Conservation (phyloP, 164 flowering plant species). For the Piper betle region DNA sequence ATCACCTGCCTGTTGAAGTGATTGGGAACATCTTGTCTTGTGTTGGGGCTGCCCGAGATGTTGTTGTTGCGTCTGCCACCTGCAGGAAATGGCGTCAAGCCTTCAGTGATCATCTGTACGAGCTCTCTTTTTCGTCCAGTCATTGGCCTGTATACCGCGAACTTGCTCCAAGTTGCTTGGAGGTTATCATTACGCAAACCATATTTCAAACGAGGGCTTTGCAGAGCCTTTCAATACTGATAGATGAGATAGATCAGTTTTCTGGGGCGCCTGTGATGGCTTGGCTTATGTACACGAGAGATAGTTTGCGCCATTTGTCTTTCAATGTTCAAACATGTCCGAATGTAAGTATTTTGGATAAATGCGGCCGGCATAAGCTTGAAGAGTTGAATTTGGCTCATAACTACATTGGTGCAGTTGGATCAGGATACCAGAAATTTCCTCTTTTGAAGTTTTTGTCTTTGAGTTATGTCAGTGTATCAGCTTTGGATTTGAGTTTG, state of each 20-base stretch:
- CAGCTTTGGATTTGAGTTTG: conserved; percentile 75
- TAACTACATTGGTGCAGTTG: conserved; percentile 70
- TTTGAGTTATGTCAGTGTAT: conserved; percentile 58
- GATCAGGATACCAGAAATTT: conserved; percentile 74
- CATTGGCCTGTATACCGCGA: conserved; percentile 75
- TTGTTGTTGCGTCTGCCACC: conserved; percentile 74
- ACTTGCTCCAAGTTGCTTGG: conserved; percentile 40
- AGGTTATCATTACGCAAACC: conserved; percentile 70
- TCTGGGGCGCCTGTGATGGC: conserved; percentile 87
- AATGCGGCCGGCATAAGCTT: conserved; percentile 67
- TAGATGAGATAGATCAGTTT: conserved; percentile 83
- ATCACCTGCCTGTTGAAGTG: conserved; percentile 81
- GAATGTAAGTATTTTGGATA: conserved; percentile 67
- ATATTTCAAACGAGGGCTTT: conserved; percentile 73
- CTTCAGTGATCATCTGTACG: conserved; percentile 56
- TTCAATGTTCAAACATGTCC: conserved; percentile 74
- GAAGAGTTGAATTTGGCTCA: conserved; percentile 51
- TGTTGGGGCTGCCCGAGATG: conserved; percentile 82
- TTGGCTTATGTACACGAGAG: conserved; percentile 93
- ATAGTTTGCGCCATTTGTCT: conserved; percentile 42
- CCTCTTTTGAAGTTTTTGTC: conserved; percentile 65
- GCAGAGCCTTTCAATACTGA: conserved; percentile 42
- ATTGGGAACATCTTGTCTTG: conserved; percentile 77
- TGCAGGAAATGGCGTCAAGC: conserved; percentile 88
- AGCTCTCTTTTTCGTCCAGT: conserved; percentile 55